Percentiles rank a stretch among this genome's conserved stretches.
phyloP scores from a whole-genome alignment of 1,284 basidiomycete genomes.

The Leccinum huronense region DNA sequence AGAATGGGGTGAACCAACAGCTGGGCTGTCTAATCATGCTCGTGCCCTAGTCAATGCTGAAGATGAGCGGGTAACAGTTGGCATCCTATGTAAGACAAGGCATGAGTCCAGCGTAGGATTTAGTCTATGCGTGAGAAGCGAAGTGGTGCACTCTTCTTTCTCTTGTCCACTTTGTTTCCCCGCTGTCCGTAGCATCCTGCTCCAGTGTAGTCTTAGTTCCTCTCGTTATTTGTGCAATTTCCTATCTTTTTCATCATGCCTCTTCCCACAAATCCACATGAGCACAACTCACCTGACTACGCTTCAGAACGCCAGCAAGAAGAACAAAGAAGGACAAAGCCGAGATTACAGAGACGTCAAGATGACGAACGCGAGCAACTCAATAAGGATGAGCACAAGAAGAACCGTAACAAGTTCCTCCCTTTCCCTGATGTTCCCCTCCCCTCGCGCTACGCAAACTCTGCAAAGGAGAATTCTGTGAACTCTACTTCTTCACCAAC shows the following conservation, averaged over 20 bases:
- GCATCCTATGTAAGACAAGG: neutral
- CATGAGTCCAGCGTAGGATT: neutral
- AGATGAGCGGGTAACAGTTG: too few species aligned
- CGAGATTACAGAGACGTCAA: neutral
- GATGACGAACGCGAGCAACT: neutral
- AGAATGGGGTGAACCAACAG: too few species aligned
- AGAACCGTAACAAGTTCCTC: conserved; percentile 7
- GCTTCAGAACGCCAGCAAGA: neutral
- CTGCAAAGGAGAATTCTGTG: conserved; percentile 1
- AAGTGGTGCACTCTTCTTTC: neutral
- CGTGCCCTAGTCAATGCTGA: too few species aligned
- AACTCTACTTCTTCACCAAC: conserved; percentile 14
- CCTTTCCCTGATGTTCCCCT: neutral
- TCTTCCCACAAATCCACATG: neutral
- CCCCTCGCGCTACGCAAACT: neutral
- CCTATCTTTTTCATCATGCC: neutral
- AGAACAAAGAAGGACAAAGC: neutral
- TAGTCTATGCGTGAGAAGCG: too few species aligned
- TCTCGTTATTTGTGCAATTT: neutral
- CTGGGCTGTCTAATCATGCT: too few species aligned
- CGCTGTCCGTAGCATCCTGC: neutral
- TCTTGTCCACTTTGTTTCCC: neutral
- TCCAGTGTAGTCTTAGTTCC: neutral
- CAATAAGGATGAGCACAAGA: conserved; percentile 5
- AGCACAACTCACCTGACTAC: neutral